Conservation (phyloP, 345 rosid species). For the Brassica incana region DNA sequence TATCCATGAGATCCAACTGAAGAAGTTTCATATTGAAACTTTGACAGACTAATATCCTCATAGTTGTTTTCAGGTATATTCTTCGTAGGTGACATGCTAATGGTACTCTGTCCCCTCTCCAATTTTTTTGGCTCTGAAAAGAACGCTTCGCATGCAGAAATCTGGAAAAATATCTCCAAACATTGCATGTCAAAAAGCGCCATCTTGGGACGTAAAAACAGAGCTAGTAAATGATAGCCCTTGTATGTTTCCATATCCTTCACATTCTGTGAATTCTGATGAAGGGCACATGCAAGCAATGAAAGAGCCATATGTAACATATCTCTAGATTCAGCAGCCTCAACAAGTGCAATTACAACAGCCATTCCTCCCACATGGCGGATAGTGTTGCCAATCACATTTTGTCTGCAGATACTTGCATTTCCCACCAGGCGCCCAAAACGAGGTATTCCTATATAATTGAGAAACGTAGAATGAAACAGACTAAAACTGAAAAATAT, state of each 20-base stretch:
- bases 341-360: slow-evolving; percentile 87
- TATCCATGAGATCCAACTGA: slow-evolving; percentile 92
- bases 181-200: slow-evolving; percentile 90
- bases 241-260: slow-evolving; percentile 89
- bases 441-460: slow-evolving; percentile 86
- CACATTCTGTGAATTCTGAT: slow-evolving; percentile 92
- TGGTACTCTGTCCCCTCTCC: slow-evolving; percentile 43
- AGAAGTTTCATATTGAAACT: slow-evolving; percentile 75
- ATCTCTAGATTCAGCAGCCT: slow-evolving; percentile 89
- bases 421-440: slow-evolving; percentile 90
- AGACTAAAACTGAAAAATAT: neutral
- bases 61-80: slow-evolving; percentile 62
- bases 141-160: slow-evolving; percentile 99
- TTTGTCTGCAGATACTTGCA: slow-evolving; percentile 76
- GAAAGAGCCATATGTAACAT: slow-evolving; percentile 97
- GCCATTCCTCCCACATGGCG: slow-evolving; percentile 89
- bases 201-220: slow-evolving; percentile 89
- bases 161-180: slow-evolving; percentile 91
- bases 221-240: slow-evolving; percentile 96
- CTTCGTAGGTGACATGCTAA: slow-evolving; percentile 49
- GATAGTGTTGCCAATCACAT: slow-evolving; percentile 87
- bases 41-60: slow-evolving; percentile 74
- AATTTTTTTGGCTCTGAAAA: slow-evolving; percentile 88
- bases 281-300: slow-evolving; percentile 87
- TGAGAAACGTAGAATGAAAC: slow-evolving; percentile 14